These are phyloP conservation scores for Cenchrus americanus DNA, from an alignment of 176 grass and related monocot genomes.

Conservation along the genomic window DNA sequence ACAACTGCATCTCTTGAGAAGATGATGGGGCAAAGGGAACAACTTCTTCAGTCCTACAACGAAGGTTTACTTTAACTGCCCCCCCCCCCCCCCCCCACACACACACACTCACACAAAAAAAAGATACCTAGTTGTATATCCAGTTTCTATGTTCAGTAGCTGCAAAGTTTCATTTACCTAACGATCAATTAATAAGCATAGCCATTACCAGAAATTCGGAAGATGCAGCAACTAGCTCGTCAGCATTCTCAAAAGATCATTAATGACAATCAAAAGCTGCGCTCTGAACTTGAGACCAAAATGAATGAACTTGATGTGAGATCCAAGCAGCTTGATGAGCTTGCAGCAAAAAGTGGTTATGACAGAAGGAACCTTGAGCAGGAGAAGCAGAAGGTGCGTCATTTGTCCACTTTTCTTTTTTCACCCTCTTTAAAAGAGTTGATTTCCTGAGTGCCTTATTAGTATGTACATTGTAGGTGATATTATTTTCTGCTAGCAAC, in stretches of 20 bases:
- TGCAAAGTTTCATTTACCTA: constrained; percentile 10
- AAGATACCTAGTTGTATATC: constrained; percentile 21
- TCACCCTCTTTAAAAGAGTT: neutral
- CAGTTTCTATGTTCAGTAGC: neutral
- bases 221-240: constrained; percentile 82
- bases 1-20: constrained; percentile 50
- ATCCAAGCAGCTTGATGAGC: constrained; percentile 47
- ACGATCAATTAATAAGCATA: constrained; percentile 5
- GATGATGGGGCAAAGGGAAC: constrained; percentile 56
- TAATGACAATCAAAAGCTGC: constrained; percentile 73
- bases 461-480: neutral
- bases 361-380: constrained; percentile 41
- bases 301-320: constrained; percentile 50
- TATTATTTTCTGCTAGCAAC: constrained; percentile 20
- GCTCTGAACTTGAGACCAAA: constrained; percentile 51
- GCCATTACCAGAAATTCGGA: constrained; percentile 65
- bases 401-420: constrained; percentile 9
- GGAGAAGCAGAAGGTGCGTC: constrained; percentile 54
- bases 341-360: constrained; percentile 43
- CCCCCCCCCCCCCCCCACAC: neutral
- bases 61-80: constrained; percentile 46
- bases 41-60: constrained; percentile 52
- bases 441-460: neutral
- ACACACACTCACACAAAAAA: no score
- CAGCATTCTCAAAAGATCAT: constrained; percentile 76